Percentiles rank a stretch among this genome's conserved stretches.
Conservation (phyloP, 2,329 filamentous ascomycete species). For the Pseudogymnoascus sp. region DNA sequence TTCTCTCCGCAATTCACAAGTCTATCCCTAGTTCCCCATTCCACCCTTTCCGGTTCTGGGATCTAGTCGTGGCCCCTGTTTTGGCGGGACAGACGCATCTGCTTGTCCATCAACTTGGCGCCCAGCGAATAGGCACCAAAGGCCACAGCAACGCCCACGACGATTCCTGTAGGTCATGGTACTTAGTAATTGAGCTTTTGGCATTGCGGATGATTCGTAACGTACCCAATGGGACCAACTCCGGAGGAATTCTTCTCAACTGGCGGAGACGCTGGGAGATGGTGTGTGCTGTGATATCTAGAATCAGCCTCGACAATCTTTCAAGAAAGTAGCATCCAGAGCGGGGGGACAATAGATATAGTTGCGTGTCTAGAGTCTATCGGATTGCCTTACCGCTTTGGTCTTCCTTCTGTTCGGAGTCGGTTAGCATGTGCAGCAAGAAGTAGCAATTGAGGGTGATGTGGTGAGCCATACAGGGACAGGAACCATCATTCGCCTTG, state of each 20-base stretch:
- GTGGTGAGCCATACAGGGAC: constrained; percentile 55
- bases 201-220: constrained; percentile 16
- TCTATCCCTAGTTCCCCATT: background rate
- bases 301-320: constrained; percentile 10
- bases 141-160: constrained; percentile 74
- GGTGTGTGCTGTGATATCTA: constrained; percentile 65
- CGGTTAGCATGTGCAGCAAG: background rate
- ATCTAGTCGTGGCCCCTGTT: constrained; percentile 28
- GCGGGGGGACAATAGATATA: background rate
- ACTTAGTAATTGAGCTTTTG: constrained; percentile 20
- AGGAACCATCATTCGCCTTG: constrained; percentile 58
- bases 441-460: constrained; percentile 28
- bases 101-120: constrained; percentile 87
- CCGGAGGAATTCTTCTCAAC: constrained; percentile 82
- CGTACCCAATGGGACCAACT: constrained; percentile 91
- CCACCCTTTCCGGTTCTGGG: background rate
- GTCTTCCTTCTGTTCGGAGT: constrained; percentile 48
- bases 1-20: background rate
- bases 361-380: constrained; percentile 16
- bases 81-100: constrained; percentile 75
- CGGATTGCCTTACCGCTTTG: constrained; percentile 48
- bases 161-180: constrained; percentile 52
- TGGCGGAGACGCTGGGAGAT: constrained; percentile 90
- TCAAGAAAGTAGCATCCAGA: background rate
- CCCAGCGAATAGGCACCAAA: constrained; percentile 74